Evolutionary conservation across 1,284 basidiomycete species (phyloP), one percentile per base, ranked within the genome.

Genomic region (Sporisorium scitamineum): DNA sequence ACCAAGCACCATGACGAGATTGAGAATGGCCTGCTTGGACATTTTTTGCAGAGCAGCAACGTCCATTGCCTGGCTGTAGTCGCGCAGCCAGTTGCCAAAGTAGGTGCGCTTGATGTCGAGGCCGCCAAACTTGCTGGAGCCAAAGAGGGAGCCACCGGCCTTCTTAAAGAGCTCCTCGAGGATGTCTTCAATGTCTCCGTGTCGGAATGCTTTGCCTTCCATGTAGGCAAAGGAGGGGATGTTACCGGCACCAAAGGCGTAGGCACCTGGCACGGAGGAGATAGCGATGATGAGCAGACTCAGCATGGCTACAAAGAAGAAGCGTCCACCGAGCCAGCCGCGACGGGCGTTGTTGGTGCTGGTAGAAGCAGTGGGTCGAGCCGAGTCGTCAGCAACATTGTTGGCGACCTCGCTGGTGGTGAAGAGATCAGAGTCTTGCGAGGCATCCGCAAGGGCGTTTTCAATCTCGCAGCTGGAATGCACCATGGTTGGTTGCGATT

Each of bases 11-110:
- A 85, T 94, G 90, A 26, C 93, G 26, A 96, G 86, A 84, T 95
- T 95, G 84, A 97, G 87, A 82, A 97, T 94, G 0, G 92, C 93
- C 89, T 93, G 86, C 48, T 77, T 80, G 65, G 48, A 66, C 63
- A 86, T 66, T 77, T 87, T 87, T 51, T 78, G 62, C 8, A 87
- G 70, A 16, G 90, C 90, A 29, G 92, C 92, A 53, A 95, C 92
- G 86, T 83, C 82, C 81, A 83, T 84, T 2, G 82, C 82, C 65
- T 83, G 81, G 42, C 76, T 80, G 66, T 80, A 81, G 57, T 80
- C 76, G 22, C 77, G 63, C 18, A 80, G 69, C 78, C 78, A 80
- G 54, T 82, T 84, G 42, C 81, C 82, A 48, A 84, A 82, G 67
- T 84, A 84, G 65, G 78, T 77, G 27, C 80, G 69, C 70, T 84